phyloP scores from a whole-genome alignment of 352 stramenopile genomes.

The Blastocystis sp. region DNA sequence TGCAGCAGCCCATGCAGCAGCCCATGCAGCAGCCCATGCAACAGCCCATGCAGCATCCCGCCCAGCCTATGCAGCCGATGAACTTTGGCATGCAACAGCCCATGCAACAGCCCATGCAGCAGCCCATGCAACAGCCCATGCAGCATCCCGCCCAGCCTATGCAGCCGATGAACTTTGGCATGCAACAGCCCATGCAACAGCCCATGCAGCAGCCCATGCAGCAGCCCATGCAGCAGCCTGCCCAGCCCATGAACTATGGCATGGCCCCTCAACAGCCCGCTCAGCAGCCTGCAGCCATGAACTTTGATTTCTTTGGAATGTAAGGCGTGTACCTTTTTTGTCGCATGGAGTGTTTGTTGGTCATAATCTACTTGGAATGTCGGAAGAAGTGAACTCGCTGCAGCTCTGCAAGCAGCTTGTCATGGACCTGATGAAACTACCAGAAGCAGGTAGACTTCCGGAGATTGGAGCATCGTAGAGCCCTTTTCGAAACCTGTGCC shows the following conservation, averaged over 20 bases:
- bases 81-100: constrained; percentile 22
- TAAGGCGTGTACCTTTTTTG: constrained; percentile 23
- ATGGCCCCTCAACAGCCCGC: background rate
- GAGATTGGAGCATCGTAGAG: background rate
- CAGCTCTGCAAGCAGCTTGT: background rate
- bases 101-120: background rate
- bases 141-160: background rate
- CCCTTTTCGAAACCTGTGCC: constrained; percentile 26
- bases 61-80: constrained; percentile 3
- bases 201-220: background rate
- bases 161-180: background rate
- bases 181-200: too few species aligned
- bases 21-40: background rate
- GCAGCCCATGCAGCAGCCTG: background rate
- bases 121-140: background rate
- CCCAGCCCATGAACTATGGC: constrained; percentile 34
- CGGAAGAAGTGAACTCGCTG: background rate
- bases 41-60: background rate
- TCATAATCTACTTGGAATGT: background rate
- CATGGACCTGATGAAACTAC: background rate
- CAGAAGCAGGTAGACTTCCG: background rate
- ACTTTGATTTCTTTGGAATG: constrained; percentile 57
- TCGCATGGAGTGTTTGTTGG: background rate
- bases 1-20: background rate
- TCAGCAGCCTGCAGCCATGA: constrained; percentile 25